phyloP scores from a whole-genome alignment of 2,329 filamentous ascomycete species.

The Penicillium sp. region DNA sequence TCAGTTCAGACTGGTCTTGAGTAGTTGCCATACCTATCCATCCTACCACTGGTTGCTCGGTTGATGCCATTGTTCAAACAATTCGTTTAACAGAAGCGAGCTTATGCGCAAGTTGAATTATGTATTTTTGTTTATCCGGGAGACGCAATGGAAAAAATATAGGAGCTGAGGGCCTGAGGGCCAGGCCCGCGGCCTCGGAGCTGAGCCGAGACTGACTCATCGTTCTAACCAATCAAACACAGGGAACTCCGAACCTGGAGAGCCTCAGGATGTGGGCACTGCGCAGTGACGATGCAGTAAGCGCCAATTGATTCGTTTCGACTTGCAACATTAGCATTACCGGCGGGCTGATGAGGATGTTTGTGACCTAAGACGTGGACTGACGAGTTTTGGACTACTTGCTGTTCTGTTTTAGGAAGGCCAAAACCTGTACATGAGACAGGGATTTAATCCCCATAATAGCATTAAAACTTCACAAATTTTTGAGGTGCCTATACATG shows the following conservation, averaged over 20 bases:
- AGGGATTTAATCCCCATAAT: conserved; percentile 5
- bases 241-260: neutral
- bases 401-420: neutral
- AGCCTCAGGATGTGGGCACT: neutral
- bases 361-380: no score
- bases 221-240: conserved; percentile 3
- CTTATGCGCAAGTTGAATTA: neutral
- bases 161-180: neutral
- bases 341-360: no score
- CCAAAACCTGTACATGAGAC: conserved; percentile 4
- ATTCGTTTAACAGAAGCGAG: no score
- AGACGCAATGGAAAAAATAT: neutral
- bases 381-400: neutral
- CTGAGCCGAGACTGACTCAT: conserved; percentile 9
- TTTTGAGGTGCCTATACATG: conserved; percentile 29
- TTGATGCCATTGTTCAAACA: neutral
- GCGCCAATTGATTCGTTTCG: no score
- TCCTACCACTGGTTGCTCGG: neutral
- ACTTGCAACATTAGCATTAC: no score
- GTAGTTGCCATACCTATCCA: conserved; percentile 9
- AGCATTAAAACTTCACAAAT: conserved; percentile 20
- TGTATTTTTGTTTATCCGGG: neutral
- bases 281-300: no score
- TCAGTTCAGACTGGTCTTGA: neutral
- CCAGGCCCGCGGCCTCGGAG: neutral